phyloP scores from a whole-genome alignment of 805 yeast species.

The Metschnikowia anglica region DNA sequence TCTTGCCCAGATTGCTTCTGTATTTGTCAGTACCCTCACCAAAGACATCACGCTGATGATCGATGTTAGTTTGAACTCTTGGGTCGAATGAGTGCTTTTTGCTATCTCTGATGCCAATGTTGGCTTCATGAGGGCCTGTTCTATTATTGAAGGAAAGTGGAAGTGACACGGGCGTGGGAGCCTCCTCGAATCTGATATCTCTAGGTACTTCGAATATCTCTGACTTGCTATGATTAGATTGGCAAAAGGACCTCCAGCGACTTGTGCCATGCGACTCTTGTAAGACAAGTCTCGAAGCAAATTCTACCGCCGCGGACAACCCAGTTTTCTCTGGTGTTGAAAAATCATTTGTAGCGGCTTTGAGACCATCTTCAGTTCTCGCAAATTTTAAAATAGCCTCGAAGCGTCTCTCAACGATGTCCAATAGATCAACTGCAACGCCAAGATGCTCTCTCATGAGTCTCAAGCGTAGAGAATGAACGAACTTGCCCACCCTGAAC shows the following conservation, averaged over 20 bases:
- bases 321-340: slow-evolving; percentile 29
- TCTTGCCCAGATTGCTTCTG: slow-evolving; percentile 44
- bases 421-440: slow-evolving; percentile 83
- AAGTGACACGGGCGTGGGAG: slow-evolving; percentile 34
- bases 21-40: slow-evolving; percentile 74
- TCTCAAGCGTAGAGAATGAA: slow-evolving; percentile 84
- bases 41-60: slow-evolving; percentile 68
- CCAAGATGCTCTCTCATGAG: slow-evolving; percentile 97
- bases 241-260: slow-evolving; percentile 43
- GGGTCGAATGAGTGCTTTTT: slow-evolving; percentile 81
- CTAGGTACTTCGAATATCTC: slow-evolving; percentile 20
- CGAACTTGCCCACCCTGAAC: slow-evolving; percentile 79
- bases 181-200: slow-evolving; percentile 28
- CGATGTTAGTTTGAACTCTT: slow-evolving; percentile 65
- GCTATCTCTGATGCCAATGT: slow-evolving; percentile 78
- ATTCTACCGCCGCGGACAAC: slow-evolving; percentile 69
- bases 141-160: slow-evolving; percentile 77
- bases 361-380: slow-evolving; percentile 38
- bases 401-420: slow-evolving; percentile 74
- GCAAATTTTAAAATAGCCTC: slow-evolving; percentile 48
- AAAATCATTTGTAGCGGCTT: slow-evolving; percentile 47
- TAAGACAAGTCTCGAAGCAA: slow-evolving; percentile 69
- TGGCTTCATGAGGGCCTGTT: slow-evolving; percentile 74
- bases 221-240: neutral
- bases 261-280: slow-evolving; percentile 47